Percentiles rank a stretch among this genome's conserved stretches.
Conservation (phyloP, 768 basidiomycete genomes). For the Imleria badia region DNA sequence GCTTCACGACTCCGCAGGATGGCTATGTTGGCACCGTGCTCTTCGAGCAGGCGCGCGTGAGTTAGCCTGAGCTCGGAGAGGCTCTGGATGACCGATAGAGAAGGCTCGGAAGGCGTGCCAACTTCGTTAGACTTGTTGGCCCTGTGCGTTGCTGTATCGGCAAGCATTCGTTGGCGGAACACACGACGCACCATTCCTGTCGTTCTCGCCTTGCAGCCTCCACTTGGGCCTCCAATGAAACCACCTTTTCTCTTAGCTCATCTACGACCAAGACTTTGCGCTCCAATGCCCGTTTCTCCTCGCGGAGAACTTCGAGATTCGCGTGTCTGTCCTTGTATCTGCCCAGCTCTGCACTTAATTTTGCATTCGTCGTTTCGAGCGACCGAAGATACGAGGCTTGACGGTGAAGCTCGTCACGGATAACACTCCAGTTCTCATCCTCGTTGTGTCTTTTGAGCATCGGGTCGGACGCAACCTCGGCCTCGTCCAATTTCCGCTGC, state of each 20-base stretch:
- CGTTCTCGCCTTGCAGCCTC: constrained; percentile 58
- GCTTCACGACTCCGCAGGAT: constrained; percentile 53
- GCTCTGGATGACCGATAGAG: constrained; percentile 55
- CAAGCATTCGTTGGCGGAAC: not conserved
- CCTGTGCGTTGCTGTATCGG: constrained; percentile 28
- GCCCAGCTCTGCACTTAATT: constrained; percentile 52
- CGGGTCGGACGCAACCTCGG: constrained; percentile 36
- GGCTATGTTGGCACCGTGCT: constrained; percentile 59
- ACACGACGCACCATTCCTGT: constrained; percentile 51
- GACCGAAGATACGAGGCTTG: constrained; percentile 61
- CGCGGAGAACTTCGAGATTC: constrained; percentile 67
- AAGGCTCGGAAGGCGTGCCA: constrained; percentile 43
- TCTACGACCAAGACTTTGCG: constrained; percentile 50
- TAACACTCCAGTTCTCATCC: constrained; percentile 58
- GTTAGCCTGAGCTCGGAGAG: constrained; percentile 60
- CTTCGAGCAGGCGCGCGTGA: constrained; percentile 65
- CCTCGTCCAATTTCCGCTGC: constrained; percentile 49
- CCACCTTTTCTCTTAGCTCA: constrained; percentile 53
- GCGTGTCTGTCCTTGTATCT: constrained; percentile 54
- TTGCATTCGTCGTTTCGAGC: constrained; percentile 59
- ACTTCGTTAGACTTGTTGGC: constrained; percentile 35
- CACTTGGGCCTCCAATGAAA: constrained; percentile 61
- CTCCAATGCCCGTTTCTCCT: constrained; percentile 70
- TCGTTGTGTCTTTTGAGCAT: constrained; percentile 32
- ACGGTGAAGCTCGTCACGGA: constrained; percentile 66